A percentile compares a stretch with the other conserved stretches of the same genome.
phyloP scores from a whole-genome alignment of 2,329 filamentous ascomycete genomes.

The Fusarium decemcellulare region DNA sequence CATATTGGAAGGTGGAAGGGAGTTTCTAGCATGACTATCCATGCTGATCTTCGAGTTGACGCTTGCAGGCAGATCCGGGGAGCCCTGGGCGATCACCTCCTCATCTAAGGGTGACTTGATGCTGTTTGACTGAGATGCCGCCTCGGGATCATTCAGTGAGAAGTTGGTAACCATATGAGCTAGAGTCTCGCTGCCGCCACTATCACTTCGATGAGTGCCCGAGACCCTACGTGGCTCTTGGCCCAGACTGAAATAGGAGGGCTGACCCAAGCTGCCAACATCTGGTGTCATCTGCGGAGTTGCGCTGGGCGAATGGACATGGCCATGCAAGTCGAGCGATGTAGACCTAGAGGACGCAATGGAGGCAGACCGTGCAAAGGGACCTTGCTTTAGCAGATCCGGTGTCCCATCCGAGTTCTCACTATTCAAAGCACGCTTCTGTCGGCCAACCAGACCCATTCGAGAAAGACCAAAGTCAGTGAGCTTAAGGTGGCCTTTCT shows the following conservation, averaged over 20 bases:
- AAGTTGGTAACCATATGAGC: conserved; percentile 87
- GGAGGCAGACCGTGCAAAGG: conserved; percentile 88
- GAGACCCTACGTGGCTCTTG: conserved; percentile 79
- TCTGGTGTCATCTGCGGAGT: conserved; percentile 91
- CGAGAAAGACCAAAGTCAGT: conserved; percentile 98
- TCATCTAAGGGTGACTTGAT: conserved; percentile 79
- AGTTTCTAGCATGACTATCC: conserved; percentile 52
- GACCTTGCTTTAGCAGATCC: conserved; percentile 92
- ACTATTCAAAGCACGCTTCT: conserved; percentile 91
- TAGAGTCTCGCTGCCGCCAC: conserved; percentile 88
- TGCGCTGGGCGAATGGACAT: conserved; percentile 80
- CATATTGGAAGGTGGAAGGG: conserved; percentile 70
- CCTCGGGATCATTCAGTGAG: conserved; percentile 75
- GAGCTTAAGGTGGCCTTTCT: conserved; percentile 95
- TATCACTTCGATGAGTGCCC: conserved; percentile 86
- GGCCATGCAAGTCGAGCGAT: conserved; percentile 88
- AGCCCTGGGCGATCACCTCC: conserved; percentile 79
- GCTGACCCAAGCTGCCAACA: conserved; percentile 76
- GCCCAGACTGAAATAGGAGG: conserved; percentile 91
- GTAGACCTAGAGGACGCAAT: conserved; percentile 92
- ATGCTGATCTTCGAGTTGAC: conserved; percentile 49
- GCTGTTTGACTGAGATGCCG: conserved; percentile 59
- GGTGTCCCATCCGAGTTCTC: conserved; percentile 85
- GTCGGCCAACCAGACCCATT: conserved; percentile 96
- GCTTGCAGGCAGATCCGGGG: conserved; percentile 78